Evolutionary conservation across 768 basidiomycete genomes (phyloP).

Genomic region (Asterophora parasitica): DNA sequence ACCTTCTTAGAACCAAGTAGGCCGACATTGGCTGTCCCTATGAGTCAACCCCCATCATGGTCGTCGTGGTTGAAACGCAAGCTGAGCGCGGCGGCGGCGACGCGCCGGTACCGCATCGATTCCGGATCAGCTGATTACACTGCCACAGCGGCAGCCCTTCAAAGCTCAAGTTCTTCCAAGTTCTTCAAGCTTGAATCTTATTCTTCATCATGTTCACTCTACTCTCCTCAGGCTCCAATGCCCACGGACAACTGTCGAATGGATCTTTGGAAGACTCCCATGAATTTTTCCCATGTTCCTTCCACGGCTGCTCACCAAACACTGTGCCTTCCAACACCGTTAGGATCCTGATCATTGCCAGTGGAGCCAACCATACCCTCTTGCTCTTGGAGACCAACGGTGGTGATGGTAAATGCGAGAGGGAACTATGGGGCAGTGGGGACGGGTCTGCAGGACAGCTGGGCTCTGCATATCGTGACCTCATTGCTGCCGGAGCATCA

Average conservation of each 20-base stretch:
- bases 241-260: constrained; percentile 48
- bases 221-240: constrained; percentile 36
- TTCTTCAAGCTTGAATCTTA: no score
- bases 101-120: no score
- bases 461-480: constrained; percentile 36
- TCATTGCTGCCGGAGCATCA: constrained; percentile 13
- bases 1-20: neutral
- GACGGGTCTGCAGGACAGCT: constrained; percentile 71
- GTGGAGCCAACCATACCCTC: constrained; percentile 80
- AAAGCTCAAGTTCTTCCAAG: no score
- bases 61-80: neutral
- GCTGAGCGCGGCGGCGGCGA: neutral
- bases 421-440: constrained; percentile 70
- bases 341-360: constrained; percentile 47
- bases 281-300: constrained; percentile 36
- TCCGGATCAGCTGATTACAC: no score
- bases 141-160: neutral
- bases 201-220: constrained; percentile 15
- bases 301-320: constrained; percentile 24
- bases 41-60: neutral
- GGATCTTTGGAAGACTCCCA: constrained; percentile 42
- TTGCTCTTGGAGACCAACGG: constrained; percentile 45
- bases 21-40: neutral
- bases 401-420: constrained; percentile 10
- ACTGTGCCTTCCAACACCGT: constrained; percentile 26